phyloP scores from a whole-genome alignment of 306 rosid species.

The Luffa aegyptiaca region DNA sequence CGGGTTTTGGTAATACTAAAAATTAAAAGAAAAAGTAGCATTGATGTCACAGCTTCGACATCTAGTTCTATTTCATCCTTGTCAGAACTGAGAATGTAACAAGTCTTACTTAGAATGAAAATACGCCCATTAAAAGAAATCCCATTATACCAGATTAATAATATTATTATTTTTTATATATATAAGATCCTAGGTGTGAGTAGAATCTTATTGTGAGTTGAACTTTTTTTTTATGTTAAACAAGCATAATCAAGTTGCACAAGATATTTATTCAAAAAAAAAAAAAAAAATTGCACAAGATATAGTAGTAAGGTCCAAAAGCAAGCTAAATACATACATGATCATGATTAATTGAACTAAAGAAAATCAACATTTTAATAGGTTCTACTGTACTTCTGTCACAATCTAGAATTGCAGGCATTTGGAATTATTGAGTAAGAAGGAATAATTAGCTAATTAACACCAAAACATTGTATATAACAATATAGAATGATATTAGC shows the following conservation, averaged over 20 bases:
- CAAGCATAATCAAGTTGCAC: no score
- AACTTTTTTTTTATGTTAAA: no score
- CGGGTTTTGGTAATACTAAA: no score
- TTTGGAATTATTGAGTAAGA: background rate
- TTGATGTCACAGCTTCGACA: slow-evolving; percentile 60
- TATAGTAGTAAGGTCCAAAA: no score
- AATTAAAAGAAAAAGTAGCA: slow-evolving; percentile 19
- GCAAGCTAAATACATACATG: no score
- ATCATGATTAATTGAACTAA: no score
- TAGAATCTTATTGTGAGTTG: no score
- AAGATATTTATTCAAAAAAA: no score
- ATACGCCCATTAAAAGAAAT: background rate
- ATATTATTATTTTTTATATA: background rate
- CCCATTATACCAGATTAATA: background rate
- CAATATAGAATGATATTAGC: background rate
- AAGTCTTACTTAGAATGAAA: background rate
- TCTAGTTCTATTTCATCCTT: slow-evolving; percentile 82
- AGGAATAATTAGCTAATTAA: background rate
- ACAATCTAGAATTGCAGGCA: background rate
- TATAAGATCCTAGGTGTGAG: background rate
- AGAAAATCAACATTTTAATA: background rate
- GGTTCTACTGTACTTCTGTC: background rate
- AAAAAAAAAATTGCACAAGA: no score
- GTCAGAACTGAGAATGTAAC: slow-evolving; percentile 58
- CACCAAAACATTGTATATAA: background rate